Evolutionary conservation across 2,329 filamentous ascomycete genomes (phyloP).

Genomic region (Hypoxylon rubiginosum): DNA sequence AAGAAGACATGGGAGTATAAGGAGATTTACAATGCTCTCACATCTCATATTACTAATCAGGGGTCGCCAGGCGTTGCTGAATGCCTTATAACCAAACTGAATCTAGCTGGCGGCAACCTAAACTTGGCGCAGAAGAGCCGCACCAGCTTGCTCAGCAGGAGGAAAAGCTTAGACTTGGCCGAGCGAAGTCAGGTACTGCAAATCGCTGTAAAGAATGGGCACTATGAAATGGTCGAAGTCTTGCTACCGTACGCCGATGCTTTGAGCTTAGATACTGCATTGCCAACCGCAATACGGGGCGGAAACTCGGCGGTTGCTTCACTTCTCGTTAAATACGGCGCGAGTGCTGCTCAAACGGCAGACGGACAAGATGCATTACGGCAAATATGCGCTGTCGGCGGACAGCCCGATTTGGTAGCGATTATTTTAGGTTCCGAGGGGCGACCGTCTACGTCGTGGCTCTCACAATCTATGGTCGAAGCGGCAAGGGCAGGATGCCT

Average conservation of each 20-base stretch:
- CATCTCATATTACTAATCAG: conserved; percentile 62
- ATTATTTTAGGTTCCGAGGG: conserved; percentile 65
- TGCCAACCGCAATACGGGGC: conserved; percentile 63
- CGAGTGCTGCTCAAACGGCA: conserved; percentile 60
- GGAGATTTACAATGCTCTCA: conserved; percentile 66
- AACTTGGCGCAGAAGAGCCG: conserved; percentile 64
- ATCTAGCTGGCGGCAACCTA: conserved; percentile 64
- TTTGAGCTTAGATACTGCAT: conserved; percentile 62
- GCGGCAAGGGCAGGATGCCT: conserved; percentile 64
- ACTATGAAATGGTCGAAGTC: conserved; percentile 67
- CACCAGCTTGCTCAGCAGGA: conserved; percentile 61
- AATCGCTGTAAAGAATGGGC: conserved; percentile 64
- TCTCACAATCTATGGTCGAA: conserved; percentile 66
- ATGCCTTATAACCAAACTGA: conserved; percentile 65
- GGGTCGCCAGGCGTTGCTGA: conserved; percentile 70
- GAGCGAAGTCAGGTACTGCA: conserved; percentile 66
- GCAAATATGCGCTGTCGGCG: conserved; percentile 62
- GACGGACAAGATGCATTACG: conserved; percentile 68
- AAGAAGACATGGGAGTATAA: conserved; percentile 66
- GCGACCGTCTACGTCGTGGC: conserved; percentile 57
- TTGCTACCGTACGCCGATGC: conserved; percentile 67
- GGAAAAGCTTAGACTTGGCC: conserved; percentile 64
- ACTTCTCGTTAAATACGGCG: conserved; percentile 65
- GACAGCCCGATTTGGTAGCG: conserved; percentile 61
- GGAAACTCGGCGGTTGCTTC: conserved; percentile 60